Evolutionary conservation across 1,139 yeast species (phyloP), one percentile per base, ranked within the genome.

Genomic region (Zygosaccharomyces sapae): DNA sequence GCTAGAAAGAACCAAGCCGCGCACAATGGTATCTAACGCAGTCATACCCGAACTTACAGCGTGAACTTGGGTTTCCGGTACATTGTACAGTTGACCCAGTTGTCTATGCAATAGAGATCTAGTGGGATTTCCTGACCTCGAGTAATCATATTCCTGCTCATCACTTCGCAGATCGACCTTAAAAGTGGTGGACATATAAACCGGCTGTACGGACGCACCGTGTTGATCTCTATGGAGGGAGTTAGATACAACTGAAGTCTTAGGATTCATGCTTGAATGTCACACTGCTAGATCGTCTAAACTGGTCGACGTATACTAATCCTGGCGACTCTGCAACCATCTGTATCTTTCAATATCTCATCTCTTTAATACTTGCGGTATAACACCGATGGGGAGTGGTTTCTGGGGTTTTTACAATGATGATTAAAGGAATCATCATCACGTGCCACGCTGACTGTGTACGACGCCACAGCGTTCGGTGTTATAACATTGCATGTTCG

Each of bases 1-100:
- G 38, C 44, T 51, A 20, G 46, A 47, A 85, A 65, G 86, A 92
- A 30, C 94, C 88, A 5, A 92, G 85, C 53, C 73, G 72, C 59
- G 75, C 52, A 86, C 70, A 48, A 89, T 84, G 27, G 87, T 92
- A 64, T 89, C 96, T 54, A 87, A 73, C 50, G 95, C 89, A 6
- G 95, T 86, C 97, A 89, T 89, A 27, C 97, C 97, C 47, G 90
- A 81, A 33, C 90, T 81, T 10, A 89, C 95, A 3, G 95, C 95
- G 59, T 76, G 82, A 1, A 88, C 80, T 46, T 83, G 77, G 38
- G 76, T 70, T 8, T 95, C 90, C 55, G 75, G 76, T 83, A 87
- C 87, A 33, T 49, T 54, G 38, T 59, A 59, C 61, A 89, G 77
- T 56, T 80, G 78, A 41, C 87, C 83, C 59, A 89, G 65, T 58